Conservation (phyloP, 805 yeast genomes). For the Starmerella riodocensis region DNA sequence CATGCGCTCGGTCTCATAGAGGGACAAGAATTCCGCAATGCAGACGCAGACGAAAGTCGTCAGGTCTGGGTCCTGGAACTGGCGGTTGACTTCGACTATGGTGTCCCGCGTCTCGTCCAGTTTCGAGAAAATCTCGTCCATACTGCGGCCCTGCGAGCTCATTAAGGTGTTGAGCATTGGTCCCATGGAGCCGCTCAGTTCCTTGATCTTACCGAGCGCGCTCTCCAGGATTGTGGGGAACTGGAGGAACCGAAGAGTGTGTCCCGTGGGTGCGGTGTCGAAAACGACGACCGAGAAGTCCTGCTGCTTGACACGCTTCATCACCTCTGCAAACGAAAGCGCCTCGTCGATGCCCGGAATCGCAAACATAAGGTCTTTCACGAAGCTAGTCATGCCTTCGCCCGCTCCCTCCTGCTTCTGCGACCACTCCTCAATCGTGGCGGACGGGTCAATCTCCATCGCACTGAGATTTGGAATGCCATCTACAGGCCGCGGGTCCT, state of each 20-base stretch:
- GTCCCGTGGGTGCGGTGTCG: conserved; percentile 99
- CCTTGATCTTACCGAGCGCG: conserved; percentile 74
- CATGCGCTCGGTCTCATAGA: conserved; percentile 95
- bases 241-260: conserved; percentile 86
- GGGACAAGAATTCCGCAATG: conserved; percentile 87
- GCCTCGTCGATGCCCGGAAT: conserved; percentile 99
- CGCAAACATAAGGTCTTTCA: conserved; percentile 84
- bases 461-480: conserved; percentile 81
- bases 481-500: conserved; percentile 87
- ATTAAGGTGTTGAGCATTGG: conserved; percentile 74
- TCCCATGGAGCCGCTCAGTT: conserved; percentile 73
- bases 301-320: conserved; percentile 79
- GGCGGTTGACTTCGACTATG: conserved; percentile 80
- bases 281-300: conserved; percentile 80
- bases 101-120: conserved; percentile 66
- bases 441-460: conserved; percentile 97
- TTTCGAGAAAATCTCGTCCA: conserved; percentile 60
- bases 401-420: conserved; percentile 31
- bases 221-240: conserved; percentile 86
- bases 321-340: conserved; percentile 90
- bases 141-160: conserved; percentile 36
- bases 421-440: conserved; percentile 75
- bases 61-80: conserved; percentile 88
- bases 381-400: conserved; percentile 48
- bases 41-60: conserved; percentile 92